Evolutionary conservation across 805 yeast species (phyloP).

Genomic region (Torulaspora indica): DNA sequence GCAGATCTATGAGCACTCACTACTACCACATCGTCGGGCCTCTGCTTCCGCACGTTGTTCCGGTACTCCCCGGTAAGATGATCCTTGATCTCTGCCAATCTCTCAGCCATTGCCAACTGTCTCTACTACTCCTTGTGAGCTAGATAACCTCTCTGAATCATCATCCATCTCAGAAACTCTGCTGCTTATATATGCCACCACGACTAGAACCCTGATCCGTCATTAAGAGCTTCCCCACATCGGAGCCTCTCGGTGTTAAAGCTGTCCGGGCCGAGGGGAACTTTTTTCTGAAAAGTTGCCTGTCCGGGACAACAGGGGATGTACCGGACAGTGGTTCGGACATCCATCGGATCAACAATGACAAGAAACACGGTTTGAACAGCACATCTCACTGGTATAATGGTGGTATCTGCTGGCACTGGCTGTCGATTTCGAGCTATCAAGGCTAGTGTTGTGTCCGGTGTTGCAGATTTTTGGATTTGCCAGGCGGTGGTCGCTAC

Average conservation of each 20-base stretch:
- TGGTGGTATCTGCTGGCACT: background rate
- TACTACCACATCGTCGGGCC: slow-evolving; percentile 85
- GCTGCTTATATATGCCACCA: background rate
- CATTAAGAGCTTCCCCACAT: background rate
- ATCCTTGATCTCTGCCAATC: slow-evolving; percentile 30
- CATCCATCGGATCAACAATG: background rate
- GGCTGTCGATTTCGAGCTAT: background rate
- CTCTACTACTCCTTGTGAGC: too few species aligned
- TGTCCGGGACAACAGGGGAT: background rate
- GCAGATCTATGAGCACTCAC: slow-evolving; percentile 91
- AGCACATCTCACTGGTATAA: background rate
- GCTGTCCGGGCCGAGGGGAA: background rate
- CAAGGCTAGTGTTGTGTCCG: background rate
- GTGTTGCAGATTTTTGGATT: background rate
- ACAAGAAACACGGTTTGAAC: background rate
- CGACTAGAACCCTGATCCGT: background rate
- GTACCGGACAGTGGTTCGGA: background rate
- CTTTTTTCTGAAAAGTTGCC: background rate
- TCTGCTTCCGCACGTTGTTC: slow-evolving; percentile 37
- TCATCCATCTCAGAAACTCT: too few species aligned
- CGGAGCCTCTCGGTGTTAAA: slow-evolving; percentile 2
- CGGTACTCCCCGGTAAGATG: slow-evolving; percentile 22
- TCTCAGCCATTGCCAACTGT: slow-evolving; percentile 22
- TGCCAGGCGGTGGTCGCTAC: background rate
- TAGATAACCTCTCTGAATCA: too few species aligned